These are phyloP conservation scores for Camellia oleifera DNA, from an alignment of 179 eudicot species.

Conservation along the genomic window DNA sequence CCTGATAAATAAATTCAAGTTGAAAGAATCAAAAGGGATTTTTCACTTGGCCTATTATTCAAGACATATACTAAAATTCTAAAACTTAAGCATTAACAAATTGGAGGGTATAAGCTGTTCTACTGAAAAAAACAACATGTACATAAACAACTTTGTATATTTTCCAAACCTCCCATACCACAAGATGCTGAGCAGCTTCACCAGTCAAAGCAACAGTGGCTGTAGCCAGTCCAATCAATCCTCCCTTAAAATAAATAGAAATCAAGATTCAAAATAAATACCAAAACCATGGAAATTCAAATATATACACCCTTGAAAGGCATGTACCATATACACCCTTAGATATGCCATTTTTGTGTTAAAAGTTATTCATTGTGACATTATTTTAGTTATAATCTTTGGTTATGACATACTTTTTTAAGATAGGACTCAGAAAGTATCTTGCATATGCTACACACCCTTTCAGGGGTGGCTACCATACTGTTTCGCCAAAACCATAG, in stretches of 20 bases:
- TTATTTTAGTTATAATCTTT: too few species aligned
- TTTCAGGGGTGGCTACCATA: too few species aligned
- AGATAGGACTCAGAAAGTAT: too few species aligned
- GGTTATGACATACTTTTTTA: too few species aligned
- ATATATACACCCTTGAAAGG: too few species aligned
- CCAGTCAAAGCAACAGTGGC: slow-evolving; percentile 90
- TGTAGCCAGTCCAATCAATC: slow-evolving; percentile 95
- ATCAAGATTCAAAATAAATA: background rate
- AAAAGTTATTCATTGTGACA: too few species aligned
- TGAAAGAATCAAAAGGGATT: background rate
- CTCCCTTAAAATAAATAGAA: slow-evolving; percentile 57
- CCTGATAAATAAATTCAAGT: background rate
- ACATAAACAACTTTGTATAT: background rate
- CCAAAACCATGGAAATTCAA: background rate
- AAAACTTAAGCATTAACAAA: background rate
- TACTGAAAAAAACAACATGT: background rate
- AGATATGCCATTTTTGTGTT: too few species aligned
- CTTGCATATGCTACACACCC: too few species aligned
- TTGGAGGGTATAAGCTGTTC: background rate
- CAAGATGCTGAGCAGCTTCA: slow-evolving; percentile 98
- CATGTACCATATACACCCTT: too few species aligned
- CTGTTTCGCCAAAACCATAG: too few species aligned
- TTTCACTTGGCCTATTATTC: background rate
- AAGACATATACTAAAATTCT: background rate
- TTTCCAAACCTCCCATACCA: slow-evolving; percentile 37